A percentile compares a stretch with the other conserved stretches of the same genome.
phyloP scores from a whole-genome alignment of 805 yeast genomes.

The Cyberlindnera nakhonratchasimensis region DNA sequence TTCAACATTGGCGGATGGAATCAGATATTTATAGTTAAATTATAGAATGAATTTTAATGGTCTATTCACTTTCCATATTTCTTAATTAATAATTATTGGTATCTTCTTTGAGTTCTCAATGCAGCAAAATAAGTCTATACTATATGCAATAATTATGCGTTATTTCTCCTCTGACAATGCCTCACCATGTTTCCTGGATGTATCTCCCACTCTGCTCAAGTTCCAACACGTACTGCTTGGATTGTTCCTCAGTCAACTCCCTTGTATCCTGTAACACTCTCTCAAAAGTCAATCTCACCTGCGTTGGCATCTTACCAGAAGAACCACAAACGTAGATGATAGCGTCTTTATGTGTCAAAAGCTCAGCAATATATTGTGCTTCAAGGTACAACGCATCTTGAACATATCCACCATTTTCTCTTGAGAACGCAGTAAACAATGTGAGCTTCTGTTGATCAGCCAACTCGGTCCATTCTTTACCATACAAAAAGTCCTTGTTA shows the following conservation, averaged over 20 bases:
- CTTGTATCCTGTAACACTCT: conserved; percentile 52
- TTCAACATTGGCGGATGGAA: background rate
- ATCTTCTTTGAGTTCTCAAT: too few species aligned
- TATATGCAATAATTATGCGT: background rate
- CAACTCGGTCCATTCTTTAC: conserved; percentile 46
- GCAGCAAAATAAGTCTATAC: conserved; percentile 4
- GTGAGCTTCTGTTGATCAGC: conserved; percentile 34
- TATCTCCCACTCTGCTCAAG: conserved; percentile 68
- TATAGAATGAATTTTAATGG: background rate
- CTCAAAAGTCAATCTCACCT: conserved; percentile 75
- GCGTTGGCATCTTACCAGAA: conserved; percentile 90
- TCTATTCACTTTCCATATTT: background rate
- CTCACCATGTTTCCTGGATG: conserved; percentile 86
- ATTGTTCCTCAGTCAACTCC: conserved; percentile 39
- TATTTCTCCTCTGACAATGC: background rate
- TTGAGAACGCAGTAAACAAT: conserved; percentile 45
- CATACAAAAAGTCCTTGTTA: conserved; percentile 66
- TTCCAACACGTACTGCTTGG: conserved; percentile 46
- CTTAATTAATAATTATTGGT: background rate
- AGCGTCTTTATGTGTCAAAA: conserved; percentile 54
- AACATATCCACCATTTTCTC: conserved; percentile 64
- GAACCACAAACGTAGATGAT: conserved; percentile 85
- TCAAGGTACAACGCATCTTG: conserved; percentile 66
- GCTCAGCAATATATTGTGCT: conserved; percentile 44
- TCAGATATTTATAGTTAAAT: background rate